Evolutionary conservation across 495 filamentous ascomycete genomes (phyloP).

Genomic region (Ascodesmis nigricans): DNA sequence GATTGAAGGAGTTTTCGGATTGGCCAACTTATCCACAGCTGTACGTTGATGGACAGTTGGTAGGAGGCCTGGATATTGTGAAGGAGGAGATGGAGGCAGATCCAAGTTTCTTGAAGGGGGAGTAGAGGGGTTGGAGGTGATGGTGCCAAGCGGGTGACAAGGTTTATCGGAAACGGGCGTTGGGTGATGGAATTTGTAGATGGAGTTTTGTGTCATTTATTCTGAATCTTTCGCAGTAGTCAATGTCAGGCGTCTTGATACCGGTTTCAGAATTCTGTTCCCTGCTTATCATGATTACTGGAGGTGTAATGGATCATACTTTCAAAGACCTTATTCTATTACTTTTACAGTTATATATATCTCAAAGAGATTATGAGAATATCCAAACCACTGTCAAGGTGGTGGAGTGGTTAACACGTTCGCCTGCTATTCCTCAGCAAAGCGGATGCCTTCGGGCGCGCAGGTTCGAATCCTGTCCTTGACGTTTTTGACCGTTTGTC

Average conservation of each 20-base stretch:
- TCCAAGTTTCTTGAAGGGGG: constrained; percentile 53
- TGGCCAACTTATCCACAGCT: constrained; percentile 95
- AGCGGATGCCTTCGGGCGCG: constrained; percentile 22
- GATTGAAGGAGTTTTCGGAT: constrained; percentile 80
- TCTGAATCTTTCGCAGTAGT: too few relatives aligned
- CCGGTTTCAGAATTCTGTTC: too few relatives aligned
- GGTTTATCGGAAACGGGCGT: too few relatives aligned
- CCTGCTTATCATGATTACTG: too few relatives aligned
- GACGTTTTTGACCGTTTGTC: too few relatives aligned
- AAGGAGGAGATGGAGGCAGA: constrained; percentile 41
- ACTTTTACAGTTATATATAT: not conserved
- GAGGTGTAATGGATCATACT: constrained; percentile 23
- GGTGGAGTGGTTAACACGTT: constrained; percentile 23
- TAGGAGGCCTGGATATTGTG: constrained; percentile 92
- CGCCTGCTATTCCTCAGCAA: constrained; percentile 16
- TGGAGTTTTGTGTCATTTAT: too few relatives aligned
- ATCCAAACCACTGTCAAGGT: constrained; percentile 12
- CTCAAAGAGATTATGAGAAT: constrained; percentile 2
- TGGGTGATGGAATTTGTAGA: too few relatives aligned
- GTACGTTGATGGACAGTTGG: constrained; percentile 58
- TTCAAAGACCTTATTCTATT: not conserved
- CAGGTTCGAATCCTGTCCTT: constrained; percentile 22
- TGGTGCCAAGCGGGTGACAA: too few relatives aligned
- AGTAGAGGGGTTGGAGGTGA: too few relatives aligned
- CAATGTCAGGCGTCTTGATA: too few relatives aligned